A percentile compares a stretch with the other conserved stretches of the same genome.
These are phyloP conservation scores for Leccinum barrowsii DNA, from an alignment of 768 basidiomycete species.

Conservation along the genomic window DNA sequence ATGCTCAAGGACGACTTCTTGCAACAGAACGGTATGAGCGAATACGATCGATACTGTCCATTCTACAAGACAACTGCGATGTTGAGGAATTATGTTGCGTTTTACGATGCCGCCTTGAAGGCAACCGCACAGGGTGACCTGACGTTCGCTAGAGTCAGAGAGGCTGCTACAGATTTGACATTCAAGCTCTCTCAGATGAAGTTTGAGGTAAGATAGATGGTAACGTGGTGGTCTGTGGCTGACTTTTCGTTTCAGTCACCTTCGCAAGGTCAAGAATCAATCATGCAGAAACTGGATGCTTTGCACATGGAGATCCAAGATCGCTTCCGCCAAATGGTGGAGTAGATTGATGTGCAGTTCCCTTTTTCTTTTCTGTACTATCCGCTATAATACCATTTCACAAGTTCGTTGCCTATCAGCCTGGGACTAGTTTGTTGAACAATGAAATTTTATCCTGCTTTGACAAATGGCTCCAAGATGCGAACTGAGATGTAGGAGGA, in stretches of 20 bases:
- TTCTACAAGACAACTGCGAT: conserved; percentile 99
- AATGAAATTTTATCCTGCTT: background rate
- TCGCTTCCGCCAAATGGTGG: conserved; percentile 84
- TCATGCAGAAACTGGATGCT: conserved; percentile 78
- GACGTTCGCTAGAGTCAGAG: conserved; percentile 85
- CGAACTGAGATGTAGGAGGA: background rate
- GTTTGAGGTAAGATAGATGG: conserved; percentile 69
- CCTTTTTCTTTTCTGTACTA: conserved; percentile 16
- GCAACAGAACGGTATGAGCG: conserved; percentile 98
- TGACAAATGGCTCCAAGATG: background rate
- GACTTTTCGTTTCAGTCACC: conserved; percentile 58
- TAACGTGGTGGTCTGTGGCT: conserved; percentile 1
- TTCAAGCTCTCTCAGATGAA: conserved; percentile 99
- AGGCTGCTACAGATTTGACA: conserved; percentile 81
- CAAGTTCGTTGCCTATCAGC: background rate
- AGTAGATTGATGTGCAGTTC: conserved; percentile 41
- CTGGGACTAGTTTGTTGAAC: background rate
- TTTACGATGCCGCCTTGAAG: conserved; percentile 87
- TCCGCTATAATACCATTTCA: conserved; percentile 19
- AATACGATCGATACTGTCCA: conserved; percentile 95
- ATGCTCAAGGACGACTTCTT: conserved; percentile 98
- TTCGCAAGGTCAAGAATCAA: conserved; percentile 81
- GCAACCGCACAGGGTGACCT: conserved; percentile 81
- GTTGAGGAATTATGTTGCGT: conserved; percentile 91
- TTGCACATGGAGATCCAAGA: conserved; percentile 86